Base-by-base conservation (phyloP, 805 yeast genomes). In the Candida coleopterorum region DNA sequence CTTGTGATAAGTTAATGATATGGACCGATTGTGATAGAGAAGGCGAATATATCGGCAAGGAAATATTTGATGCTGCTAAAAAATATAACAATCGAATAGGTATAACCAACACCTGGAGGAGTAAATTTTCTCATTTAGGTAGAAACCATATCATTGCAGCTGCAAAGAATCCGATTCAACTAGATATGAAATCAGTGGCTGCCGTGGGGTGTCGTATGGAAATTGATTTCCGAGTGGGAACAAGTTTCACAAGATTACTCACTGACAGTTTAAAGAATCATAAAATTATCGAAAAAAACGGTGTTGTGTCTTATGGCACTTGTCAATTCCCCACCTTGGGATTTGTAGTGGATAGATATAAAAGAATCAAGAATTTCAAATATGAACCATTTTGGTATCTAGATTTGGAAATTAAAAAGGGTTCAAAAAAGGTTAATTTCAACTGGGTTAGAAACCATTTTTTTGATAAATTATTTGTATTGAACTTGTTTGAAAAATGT, bases 21-120 rank as follows among this genome's bases (percentile, higher is more conserved):
- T 93, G 98, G 97, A 93, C 98, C 1, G 99, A 93, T 70, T 93
- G 98, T 60, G 97, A 89, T 69, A 68, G 97, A 25, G 97, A 89
- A 55, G 97, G 97, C 2, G 97, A 89, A 56, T 83, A 79, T 56
- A 89, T 89, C 39, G 97, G 97, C 0, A 77, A 71, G 63, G 96
- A 89, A 49, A 77, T 94, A 11, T 69, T 76, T 24, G 70, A 78
- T 36, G 81, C 79, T n/a, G 96, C 95, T 0, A 53, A 55, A 34
- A 68, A 66, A 43, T 56, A 58, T 6, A 81, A 83, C 50, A 47
- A 59, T 1, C 44, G 60, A 2, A 50, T 87, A 29, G 62, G 58
- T 1, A 49, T 74, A 14, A 69, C 64, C 9, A 68, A 70, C 22
- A 55, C 60, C 4, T 78, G 75, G 68, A 63, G 99, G 35, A 95